Conservation (phyloP, 768 basidiomycete species). For the Boletus reticuloceps region DNA sequence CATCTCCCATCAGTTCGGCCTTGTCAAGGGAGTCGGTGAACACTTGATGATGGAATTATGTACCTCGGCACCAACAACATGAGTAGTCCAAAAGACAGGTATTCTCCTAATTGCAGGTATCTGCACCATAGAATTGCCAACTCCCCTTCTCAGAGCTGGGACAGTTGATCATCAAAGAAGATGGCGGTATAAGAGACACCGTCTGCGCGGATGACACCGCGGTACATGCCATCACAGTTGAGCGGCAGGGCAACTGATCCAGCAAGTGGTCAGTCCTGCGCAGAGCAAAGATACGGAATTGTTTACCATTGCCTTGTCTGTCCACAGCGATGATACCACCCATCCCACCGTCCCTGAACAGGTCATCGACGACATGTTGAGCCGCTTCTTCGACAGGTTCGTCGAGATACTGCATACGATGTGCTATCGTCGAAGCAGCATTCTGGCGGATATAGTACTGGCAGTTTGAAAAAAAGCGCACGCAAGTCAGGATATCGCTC, state of each 20-base stretch:
- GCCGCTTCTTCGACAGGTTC: slow-evolving; percentile 60
- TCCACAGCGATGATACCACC: slow-evolving; percentile 81
- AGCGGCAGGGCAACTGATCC: slow-evolving; percentile 64
- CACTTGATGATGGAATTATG: too few relatives aligned
- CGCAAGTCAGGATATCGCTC: slow-evolving; percentile 1
- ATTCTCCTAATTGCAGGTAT: too few relatives aligned
- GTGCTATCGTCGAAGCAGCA: slow-evolving; percentile 64
- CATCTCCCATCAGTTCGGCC: too few relatives aligned
- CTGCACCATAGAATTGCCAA: not conserved
- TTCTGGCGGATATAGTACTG: slow-evolving; percentile 78
- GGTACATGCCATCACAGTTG: slow-evolving; percentile 81
- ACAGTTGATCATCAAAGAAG: slow-evolving; percentile 63
- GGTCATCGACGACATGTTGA: slow-evolving; percentile 52
- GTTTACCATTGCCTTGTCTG: slow-evolving; percentile 59
- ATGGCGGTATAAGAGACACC: slow-evolving; percentile 74
- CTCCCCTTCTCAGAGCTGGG: slow-evolving; percentile 6
- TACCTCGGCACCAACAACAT: too few relatives aligned
- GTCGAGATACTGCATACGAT: slow-evolving; percentile 57
- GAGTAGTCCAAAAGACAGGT: too few relatives aligned
- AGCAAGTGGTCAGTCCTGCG: not conserved
- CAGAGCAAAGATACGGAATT: slow-evolving; percentile 5
- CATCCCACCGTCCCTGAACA: slow-evolving; percentile 55
- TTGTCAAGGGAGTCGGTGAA: too few relatives aligned
- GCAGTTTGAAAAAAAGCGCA: not conserved
- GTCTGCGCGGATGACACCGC: slow-evolving; percentile 68